Base-by-base conservation (phyloP, 768 basidiomycete species). In the Podaxis sp. region DNA sequence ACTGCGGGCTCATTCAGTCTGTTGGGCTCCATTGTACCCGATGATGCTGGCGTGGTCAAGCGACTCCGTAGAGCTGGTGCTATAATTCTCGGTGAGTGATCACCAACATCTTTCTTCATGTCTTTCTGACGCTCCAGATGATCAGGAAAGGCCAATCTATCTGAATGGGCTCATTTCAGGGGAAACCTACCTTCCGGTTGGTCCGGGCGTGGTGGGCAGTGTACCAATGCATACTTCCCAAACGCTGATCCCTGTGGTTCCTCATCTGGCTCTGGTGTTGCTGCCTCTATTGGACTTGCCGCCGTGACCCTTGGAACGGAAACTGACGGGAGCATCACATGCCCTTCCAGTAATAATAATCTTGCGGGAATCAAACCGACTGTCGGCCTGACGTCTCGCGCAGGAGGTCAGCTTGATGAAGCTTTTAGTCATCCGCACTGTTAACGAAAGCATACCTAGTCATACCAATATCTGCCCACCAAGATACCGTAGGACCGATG, bases 401-500 rank as follows among this genome's bases (percentile, higher is more conserved):
- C 84, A 15, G 86, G 85, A 70, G 86, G 86, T 82, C 62, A 56
- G 54, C 6, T 50, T 28, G 48, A 70, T 49, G 7, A 10, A 20
- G n/a, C 49, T 38, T 56, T 46, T 30, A 20, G 33, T 44, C 33
- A 7, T 4, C 56, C 24, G 44, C 13, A n/a, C 33, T 46, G 8
- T 33, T 66, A n/a, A 62, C 56, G 10, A 50, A 10, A 49, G 4
- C 11, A 37, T 13, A 44, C 20, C 2, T 56, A 85, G 86, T 87
- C 4, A 73, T 87, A 30, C 87, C 87, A 2, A 83, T 85, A 4
- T 85, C 84, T 0, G 72, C 71, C 17, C 79, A 85, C 65, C 85
- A 85, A 70, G 87, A 87, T 64, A 82, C 85, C 2, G 78, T 86
- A 2, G 87, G 86, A 0, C 86, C 86, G 0, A 79, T 88, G 64